These are phyloP conservation scores for Stylosanthes scabra DNA, from an alignment of 331 rosid species.

Conservation along the genomic window DNA sequence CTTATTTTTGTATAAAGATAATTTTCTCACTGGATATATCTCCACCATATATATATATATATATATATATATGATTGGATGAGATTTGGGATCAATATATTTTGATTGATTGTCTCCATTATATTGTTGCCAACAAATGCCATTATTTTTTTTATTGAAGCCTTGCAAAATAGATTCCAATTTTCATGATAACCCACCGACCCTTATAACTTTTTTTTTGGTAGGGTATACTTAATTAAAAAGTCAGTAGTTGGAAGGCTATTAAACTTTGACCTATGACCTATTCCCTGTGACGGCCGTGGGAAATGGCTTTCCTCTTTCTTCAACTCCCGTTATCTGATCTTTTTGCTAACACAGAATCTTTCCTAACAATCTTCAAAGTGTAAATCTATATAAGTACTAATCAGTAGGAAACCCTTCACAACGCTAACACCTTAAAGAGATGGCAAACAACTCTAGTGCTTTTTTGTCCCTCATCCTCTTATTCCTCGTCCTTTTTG, in stretches of 20 bases:
- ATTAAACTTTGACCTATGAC: constrained; percentile 24
- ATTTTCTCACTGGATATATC: too few relatives aligned
- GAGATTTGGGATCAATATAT: too few relatives aligned
- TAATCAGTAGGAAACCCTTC: constrained; percentile 1
- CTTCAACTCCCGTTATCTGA: constrained; percentile 5
- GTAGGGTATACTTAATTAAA: too few relatives aligned
- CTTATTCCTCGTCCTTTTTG: background rate
- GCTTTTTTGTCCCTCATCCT: constrained; percentile 11
- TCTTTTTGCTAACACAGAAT: background rate
- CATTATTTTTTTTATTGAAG: too few relatives aligned
- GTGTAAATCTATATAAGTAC: constrained; percentile 38
- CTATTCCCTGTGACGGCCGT: background rate
- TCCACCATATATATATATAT: too few relatives aligned
- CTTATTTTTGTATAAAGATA: too few relatives aligned
- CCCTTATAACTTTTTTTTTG: too few relatives aligned
- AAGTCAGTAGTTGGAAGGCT: background rate
- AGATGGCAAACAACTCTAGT: constrained; percentile 32
- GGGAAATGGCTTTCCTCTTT: constrained; percentile 10
- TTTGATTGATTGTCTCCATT: too few relatives aligned
- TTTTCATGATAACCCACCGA: too few relatives aligned
- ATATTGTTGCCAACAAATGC: too few relatives aligned
- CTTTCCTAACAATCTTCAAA: constrained; percentile 24
- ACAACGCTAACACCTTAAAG: constrained; percentile 1
- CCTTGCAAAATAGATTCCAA: too few relatives aligned
- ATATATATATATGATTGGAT: too few relatives aligned